These are phyloP conservation scores for Pleurotus eryngii DNA, from an alignment of 768 basidiomycete species.

Conservation along the genomic window DNA sequence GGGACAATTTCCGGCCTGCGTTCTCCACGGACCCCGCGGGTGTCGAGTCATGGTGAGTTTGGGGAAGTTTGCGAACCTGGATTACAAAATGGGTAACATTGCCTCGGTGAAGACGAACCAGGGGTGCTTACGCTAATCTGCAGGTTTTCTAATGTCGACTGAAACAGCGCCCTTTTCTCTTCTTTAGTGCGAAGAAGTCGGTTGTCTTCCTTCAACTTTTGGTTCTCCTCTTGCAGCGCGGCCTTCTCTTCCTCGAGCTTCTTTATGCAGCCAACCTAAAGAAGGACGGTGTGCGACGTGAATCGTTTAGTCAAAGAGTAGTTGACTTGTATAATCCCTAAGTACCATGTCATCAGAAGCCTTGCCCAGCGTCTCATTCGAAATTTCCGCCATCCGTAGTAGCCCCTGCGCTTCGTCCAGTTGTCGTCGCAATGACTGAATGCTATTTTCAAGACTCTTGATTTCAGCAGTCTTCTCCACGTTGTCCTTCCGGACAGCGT, in stretches of 20 bases:
- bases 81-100: background rate
- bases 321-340: no score
- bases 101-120: background rate
- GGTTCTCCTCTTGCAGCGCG: background rate
- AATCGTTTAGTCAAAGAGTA: no score
- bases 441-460: no score
- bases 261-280: background rate
- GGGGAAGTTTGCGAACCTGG: constrained; percentile 7
- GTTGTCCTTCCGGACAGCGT: no score
- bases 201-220: background rate
- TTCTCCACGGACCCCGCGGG: constrained; percentile 16
- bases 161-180: background rate
- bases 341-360: no score
- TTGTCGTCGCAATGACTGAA: background rate
- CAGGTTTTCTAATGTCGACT: background rate
- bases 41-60: constrained; percentile 18
- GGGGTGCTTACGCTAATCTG: background rate
- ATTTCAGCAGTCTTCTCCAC: no score
- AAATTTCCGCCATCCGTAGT: no score
- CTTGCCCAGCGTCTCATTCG: no score
- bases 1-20: background rate
- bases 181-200: background rate
- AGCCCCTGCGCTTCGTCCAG: no score
- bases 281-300: no score
- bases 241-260: background rate